phyloP scores from a whole-genome alignment of 2,329 filamentous ascomycete genomes.

The Neonectria punicea region DNA sequence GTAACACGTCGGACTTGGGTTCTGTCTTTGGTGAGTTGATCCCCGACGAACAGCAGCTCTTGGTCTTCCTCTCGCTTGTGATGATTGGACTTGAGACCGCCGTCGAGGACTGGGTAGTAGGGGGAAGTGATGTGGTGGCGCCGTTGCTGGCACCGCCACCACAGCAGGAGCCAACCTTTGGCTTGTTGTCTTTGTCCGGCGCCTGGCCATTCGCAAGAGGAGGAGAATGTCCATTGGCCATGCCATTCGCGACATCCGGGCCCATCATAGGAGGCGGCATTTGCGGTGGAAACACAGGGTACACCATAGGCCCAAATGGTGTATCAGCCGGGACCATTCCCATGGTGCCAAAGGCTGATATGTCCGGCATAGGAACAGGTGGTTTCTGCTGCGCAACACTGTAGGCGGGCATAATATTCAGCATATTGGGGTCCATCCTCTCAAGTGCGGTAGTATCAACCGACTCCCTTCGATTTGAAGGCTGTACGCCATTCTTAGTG shows the following conservation, averaged over 20 bases:
- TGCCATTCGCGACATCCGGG: constrained; percentile 27
- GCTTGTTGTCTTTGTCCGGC: constrained; percentile 22
- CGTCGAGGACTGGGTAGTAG: constrained; percentile 19
- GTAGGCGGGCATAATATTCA: constrained; percentile 58
- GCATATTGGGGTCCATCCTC: constrained; percentile 63
- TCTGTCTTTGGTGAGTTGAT: constrained; percentile 36
- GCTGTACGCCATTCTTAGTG: constrained; percentile 46
- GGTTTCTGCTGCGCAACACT: constrained; percentile 42
- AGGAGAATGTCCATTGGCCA: constrained; percentile 34
- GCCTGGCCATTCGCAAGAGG: constrained; percentile 35
- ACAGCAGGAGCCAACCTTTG: constrained; percentile 51
- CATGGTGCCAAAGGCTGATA: constrained; percentile 43
- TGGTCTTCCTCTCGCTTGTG: constrained; percentile 31
- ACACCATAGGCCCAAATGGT: constrained; percentile 43
- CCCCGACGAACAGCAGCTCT: constrained; percentile 46
- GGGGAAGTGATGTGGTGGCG: constrained; percentile 8
- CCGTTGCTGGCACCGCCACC: constrained; percentile 34
- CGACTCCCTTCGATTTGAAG: constrained; percentile 56
- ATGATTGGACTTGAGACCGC: constrained; percentile 32
- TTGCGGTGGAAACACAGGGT: constrained; percentile 47
- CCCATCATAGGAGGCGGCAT: constrained; percentile 40
- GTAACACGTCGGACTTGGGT: constrained; percentile 30
- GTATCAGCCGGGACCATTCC: constrained; percentile 42
- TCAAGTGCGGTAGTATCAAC: constrained; percentile 61
- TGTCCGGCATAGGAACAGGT: constrained; percentile 36